These are phyloP conservation scores for Vachellia collinsii DNA, from an alignment of 306 rosid genomes.

Conservation along the genomic window DNA sequence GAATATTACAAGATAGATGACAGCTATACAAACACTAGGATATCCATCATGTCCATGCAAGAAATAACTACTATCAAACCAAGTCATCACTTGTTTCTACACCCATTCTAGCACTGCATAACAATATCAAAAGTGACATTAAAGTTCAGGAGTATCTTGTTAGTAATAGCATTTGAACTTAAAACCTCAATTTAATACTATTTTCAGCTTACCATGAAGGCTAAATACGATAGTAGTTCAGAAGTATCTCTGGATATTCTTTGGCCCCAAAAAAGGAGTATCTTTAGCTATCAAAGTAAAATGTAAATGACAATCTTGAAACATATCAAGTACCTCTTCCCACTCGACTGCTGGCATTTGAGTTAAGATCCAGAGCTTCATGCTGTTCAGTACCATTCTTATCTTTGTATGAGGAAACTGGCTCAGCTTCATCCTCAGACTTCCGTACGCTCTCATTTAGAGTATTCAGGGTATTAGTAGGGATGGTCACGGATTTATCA, in stretches of 20 bases:
- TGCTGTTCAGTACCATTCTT: constrained; percentile 58
- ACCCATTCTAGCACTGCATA: neutral
- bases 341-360: constrained; percentile 53
- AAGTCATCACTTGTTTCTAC: neutral
- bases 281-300: constrained; percentile 5
- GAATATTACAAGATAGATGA: neutral
- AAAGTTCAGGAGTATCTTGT: constrained; percentile 11
- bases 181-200: neutral
- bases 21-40: neutral
- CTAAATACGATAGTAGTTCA: neutral
- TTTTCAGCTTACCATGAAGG: constrained; percentile 1
- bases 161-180: neutral
- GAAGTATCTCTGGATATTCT: neutral
- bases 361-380: constrained; percentile 52
- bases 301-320: neutral
- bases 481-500: constrained; percentile 49
- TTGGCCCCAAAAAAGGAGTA: neutral
- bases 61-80: neutral
- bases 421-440: constrained; percentile 51
- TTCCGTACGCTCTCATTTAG: constrained; percentile 44
- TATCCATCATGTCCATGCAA: neutral
- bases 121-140: neutral
- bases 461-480: constrained; percentile 43
- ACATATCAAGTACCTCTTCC: constrained; percentile 69
- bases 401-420: constrained; percentile 53